phyloP scores from a whole-genome alignment of 306 rosid species.

The Acacia crassicarpa region DNA sequence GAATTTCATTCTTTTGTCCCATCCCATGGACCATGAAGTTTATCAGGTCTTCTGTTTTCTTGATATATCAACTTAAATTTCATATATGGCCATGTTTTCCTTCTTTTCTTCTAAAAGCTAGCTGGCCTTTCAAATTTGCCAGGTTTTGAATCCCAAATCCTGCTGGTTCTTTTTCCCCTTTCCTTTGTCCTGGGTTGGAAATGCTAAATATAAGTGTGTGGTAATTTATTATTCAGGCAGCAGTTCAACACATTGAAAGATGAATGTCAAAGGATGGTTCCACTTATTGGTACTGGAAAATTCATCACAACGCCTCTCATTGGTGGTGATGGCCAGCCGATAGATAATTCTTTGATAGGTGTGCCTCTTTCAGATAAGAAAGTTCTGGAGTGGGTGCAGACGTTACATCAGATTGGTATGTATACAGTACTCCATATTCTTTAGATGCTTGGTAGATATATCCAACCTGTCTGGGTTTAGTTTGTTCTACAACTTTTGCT shows the following conservation, averaged over 20 bases:
- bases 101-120: background rate
- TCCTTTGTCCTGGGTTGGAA: constrained; percentile 17
- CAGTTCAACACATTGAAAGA: constrained; percentile 71
- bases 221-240: constrained; percentile 57
- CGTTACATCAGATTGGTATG: constrained; percentile 88
- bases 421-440: constrained; percentile 22
- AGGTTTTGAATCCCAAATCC: constrained; percentile 26
- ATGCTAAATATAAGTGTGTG: background rate
- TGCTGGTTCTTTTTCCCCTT: background rate
- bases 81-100: background rate
- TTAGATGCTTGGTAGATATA: constrained; percentile 1
- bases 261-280: constrained; percentile 81
- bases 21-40: background rate
- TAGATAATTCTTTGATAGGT: constrained; percentile 42
- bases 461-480: constrained; percentile 18
- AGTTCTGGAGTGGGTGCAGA: constrained; percentile 74
- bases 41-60: background rate
- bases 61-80: background rate
- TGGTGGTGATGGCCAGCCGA: constrained; percentile 53
- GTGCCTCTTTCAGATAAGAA: constrained; percentile 54
- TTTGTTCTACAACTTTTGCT: constrained; percentile 14
- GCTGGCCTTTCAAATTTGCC: constrained; percentile 4
- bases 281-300: constrained; percentile 76
- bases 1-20: constrained; percentile 2
- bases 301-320: constrained; percentile 61